phyloP scores from a whole-genome alignment of 805 yeast species.

The Wickerhamiella lipophila region DNA sequence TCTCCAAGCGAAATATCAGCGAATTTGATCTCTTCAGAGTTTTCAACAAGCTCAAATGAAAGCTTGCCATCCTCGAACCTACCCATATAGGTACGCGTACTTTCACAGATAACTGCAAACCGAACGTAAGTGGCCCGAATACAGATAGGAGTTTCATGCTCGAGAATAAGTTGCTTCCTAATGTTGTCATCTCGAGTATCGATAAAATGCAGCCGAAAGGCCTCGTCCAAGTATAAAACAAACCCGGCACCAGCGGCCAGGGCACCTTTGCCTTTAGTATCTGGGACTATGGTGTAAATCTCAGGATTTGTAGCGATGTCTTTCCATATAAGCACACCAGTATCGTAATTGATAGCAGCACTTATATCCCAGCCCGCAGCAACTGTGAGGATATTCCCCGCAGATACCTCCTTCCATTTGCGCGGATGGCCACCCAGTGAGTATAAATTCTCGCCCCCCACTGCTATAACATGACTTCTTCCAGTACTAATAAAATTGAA shows the following conservation, averaged over 20 bases:
- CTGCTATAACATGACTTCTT: neutral
- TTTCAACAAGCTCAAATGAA: constrained; percentile 17
- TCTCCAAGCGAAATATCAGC: constrained; percentile 57
- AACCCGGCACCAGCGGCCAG: constrained; percentile 43
- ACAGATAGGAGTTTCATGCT: constrained; percentile 12
- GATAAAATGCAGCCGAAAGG: constrained; percentile 33
- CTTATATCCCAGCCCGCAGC: constrained; percentile 2
- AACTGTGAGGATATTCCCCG: constrained; percentile 11
- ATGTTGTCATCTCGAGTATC: constrained; percentile 23
- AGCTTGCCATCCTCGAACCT: neutral
- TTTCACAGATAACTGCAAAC: constrained; percentile 41
- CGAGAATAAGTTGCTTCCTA: neutral
- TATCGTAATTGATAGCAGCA: constrained; percentile 2
- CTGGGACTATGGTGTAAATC: neutral
- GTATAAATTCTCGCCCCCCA: neutral
- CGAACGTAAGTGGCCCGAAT: constrained; percentile 31
- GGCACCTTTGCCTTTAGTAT: constrained; percentile 19
- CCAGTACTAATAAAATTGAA: neutral
- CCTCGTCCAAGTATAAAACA: constrained; percentile 37
- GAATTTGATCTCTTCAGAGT: constrained; percentile 34
- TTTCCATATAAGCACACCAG: neutral
- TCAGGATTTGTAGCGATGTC: neutral
- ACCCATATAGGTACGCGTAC: constrained; percentile 40
- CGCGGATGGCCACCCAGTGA: constrained; percentile 24
- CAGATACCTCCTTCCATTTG: constrained; percentile 17